Conservation (phyloP, 176 grass and related monocot genomes). For the Aegilops sharonensis region DNA sequence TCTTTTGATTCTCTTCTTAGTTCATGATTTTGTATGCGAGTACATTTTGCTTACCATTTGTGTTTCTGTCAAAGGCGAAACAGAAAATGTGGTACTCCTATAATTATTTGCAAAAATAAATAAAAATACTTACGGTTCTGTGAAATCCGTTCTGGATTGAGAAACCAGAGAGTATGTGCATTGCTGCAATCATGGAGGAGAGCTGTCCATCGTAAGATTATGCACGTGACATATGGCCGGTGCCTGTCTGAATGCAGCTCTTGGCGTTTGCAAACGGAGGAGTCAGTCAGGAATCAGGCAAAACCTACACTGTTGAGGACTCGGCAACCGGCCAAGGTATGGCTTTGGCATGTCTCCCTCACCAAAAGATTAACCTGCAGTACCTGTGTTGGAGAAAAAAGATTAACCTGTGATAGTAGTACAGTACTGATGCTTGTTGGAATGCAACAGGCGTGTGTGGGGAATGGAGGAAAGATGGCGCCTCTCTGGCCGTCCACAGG, state of each 20-base stretch:
- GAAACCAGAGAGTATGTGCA: background rate
- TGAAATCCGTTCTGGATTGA: background rate
- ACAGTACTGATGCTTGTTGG: background rate
- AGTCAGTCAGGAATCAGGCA: background rate
- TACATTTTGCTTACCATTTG: no score
- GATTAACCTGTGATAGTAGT: no score
- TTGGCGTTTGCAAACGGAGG: slow-evolving; percentile 16
- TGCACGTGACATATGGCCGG: slow-evolving; percentile 16
- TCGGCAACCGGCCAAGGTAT: slow-evolving; percentile 24
- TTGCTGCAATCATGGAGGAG: background rate
- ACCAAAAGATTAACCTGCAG: background rate
- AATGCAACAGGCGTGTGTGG: slow-evolving; percentile 15
- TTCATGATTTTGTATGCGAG: background rate
- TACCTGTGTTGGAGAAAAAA: background rate
- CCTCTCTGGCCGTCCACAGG: slow-evolving; percentile 5
- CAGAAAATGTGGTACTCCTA: no score
- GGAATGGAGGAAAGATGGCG: background rate
- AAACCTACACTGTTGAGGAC: slow-evolving; percentile 9
- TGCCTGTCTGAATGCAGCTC: background rate
- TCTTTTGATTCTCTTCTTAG: background rate
- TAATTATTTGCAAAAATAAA: no score
- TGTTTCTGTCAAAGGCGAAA: no score
- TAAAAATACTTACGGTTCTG: no score
- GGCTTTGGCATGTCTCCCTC: slow-evolving; percentile 17
- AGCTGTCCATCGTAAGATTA: slow-evolving; percentile 4